Conservation (phyloP, 108 stramenopile genomes). For the Asterionellopsis glacialis region DNA sequence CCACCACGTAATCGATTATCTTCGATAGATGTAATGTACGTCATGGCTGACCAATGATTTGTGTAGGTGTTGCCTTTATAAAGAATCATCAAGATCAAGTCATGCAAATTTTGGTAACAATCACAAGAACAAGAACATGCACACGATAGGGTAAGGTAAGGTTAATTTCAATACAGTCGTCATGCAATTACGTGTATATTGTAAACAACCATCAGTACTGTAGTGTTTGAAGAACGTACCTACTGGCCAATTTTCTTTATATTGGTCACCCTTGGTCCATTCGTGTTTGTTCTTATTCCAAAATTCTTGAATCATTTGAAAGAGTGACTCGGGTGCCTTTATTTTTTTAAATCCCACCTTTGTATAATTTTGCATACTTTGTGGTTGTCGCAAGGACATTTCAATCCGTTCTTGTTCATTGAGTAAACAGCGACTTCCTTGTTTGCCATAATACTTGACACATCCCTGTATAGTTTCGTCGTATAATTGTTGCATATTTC, state of each 20-base stretch:
- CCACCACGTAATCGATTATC: constrained; percentile 22
- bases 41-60: constrained; percentile 47
- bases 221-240: too few relatives aligned
- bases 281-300: constrained; percentile 41
- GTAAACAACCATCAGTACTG: too few relatives aligned
- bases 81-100: not conserved
- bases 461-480: constrained; percentile 41
- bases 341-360: constrained; percentile 58
- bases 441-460: constrained; percentile 14
- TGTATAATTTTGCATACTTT: constrained; percentile 56
- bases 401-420: constrained; percentile 49
- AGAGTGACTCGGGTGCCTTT: constrained; percentile 46
- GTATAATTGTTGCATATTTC: constrained; percentile 45
- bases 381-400: constrained; percentile 61
- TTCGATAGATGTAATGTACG: constrained; percentile 38
- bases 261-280: constrained; percentile 1
- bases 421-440: constrained; percentile 15
- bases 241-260: constrained; percentile 1
- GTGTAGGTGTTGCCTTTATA: constrained; percentile 46
- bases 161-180: too few relatives aligned
- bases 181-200: too few relatives aligned
- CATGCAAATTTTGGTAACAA: not conserved
- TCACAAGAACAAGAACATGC: not conserved
- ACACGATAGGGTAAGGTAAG: too few relatives aligned
- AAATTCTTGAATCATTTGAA: constrained; percentile 37